phyloP scores from a whole-genome alignment of 1,139 yeast species.

The Taphrina sp. region DNA sequence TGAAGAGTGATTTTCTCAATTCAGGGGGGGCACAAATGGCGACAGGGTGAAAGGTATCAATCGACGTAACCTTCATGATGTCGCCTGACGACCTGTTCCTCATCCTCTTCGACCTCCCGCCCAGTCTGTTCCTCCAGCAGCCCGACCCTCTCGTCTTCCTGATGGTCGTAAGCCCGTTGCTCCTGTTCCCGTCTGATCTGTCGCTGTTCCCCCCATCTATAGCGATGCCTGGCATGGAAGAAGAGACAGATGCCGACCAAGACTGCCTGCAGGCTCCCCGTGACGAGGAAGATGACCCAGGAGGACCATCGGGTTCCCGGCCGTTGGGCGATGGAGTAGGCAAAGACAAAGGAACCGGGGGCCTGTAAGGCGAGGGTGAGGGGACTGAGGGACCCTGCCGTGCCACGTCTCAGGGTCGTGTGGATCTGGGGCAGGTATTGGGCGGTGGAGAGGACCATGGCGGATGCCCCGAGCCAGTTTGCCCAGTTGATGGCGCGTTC shows the following conservation, averaged over 20 bases:
- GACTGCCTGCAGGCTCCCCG: constrained; percentile 65
- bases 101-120: constrained; percentile 15
- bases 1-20: too few species aligned
- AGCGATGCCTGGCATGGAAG: constrained; percentile 1
- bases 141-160: constrained; percentile 19
- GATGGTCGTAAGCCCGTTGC: constrained; percentile 23
- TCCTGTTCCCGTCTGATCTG: constrained; percentile 25
- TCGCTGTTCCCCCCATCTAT: constrained; percentile 23
- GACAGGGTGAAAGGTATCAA: background rate
- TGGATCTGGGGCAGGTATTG: constrained; percentile 80
- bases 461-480: constrained; percentile 56
- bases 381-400: constrained; percentile 76
- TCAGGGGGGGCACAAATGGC: too few species aligned
- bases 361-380: constrained; percentile 85
- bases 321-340: constrained; percentile 64
- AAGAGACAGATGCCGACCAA: constrained; percentile 54
- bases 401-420: constrained; percentile 67
- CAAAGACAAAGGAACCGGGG: constrained; percentile 84
- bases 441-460: constrained; percentile 58
- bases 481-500: constrained; percentile 46
- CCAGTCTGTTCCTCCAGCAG: constrained; percentile 26
- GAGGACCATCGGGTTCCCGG: constrained; percentile 85
- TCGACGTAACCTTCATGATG: constrained; percentile 1
- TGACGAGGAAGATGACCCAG: constrained; percentile 76
- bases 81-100: constrained; percentile 21